phyloP scores from a whole-genome alignment of 2,329 filamentous ascomycete species.

The Colletotrichum karsti region DNA sequence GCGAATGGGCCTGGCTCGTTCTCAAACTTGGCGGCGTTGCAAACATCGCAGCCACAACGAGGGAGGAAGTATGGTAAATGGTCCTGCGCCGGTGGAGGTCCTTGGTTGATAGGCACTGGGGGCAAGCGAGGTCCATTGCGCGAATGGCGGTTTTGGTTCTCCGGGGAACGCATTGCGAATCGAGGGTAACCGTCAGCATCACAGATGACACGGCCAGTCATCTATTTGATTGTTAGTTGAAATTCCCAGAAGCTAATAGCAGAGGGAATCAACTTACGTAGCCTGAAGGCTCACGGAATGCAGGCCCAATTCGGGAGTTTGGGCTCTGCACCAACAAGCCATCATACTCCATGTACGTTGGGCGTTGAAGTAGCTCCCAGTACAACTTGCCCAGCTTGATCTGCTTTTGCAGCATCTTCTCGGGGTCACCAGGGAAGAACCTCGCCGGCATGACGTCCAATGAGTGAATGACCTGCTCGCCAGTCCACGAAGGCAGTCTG shows the following conservation, averaged over 20 bases:
- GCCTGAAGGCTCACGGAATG: constrained; percentile 39
- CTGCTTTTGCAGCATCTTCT: constrained; percentile 44
- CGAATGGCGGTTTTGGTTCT: constrained; percentile 22
- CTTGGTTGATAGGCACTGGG: not conserved
- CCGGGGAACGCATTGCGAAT: constrained; percentile 39
- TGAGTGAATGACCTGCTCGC: constrained; percentile 51
- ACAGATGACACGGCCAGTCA: constrained; percentile 51
- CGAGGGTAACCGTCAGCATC: constrained; percentile 51
- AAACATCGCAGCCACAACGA: constrained; percentile 51
- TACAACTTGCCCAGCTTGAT: constrained; percentile 52
- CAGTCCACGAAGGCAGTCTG: constrained; percentile 46
- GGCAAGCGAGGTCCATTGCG: not conserved
- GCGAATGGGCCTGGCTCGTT: constrained; percentile 42
- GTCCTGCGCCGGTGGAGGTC: constrained; percentile 34
- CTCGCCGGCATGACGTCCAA: constrained; percentile 51
- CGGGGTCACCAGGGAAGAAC: constrained; percentile 49
- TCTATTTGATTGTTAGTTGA: constrained; percentile 29
- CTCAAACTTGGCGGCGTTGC: constrained; percentile 34
- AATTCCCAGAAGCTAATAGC: accelerated
- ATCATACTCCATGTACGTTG: constrained; percentile 56
- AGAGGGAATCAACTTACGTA: constrained; percentile 29
- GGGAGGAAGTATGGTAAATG: constrained; percentile 50
- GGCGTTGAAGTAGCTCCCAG: constrained; percentile 56
- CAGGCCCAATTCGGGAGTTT: constrained; percentile 18
- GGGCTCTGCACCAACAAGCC: constrained; percentile 46